A percentile compares a stretch with the other conserved stretches of the same genome.
Conservation (phyloP, 257 asterid species). For the Jacaranda mimosifolia region DNA sequence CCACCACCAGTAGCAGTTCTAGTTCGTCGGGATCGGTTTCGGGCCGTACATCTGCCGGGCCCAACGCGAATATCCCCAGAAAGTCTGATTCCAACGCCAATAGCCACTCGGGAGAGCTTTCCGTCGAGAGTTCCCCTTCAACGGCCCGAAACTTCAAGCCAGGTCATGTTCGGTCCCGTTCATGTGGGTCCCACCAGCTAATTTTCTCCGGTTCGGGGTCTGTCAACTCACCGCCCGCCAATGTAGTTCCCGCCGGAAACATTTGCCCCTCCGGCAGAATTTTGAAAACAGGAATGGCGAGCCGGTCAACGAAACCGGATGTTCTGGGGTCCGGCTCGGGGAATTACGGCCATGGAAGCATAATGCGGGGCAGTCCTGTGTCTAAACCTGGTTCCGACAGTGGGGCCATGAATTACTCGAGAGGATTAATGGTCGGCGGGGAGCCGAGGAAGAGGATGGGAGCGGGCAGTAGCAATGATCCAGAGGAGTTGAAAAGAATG, state of each 20-base stretch:
- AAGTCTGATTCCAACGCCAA: conserved; percentile 55
- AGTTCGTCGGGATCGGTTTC: conserved; percentile 87
- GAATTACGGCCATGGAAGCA: conserved; percentile 86
- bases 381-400: conserved; percentile 44
- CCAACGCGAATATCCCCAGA: conserved; percentile 36
- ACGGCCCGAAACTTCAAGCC: conserved; percentile 40
- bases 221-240: conserved; percentile 60
- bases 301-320: conserved; percentile 58
- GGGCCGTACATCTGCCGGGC: conserved; percentile 54
- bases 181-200: conserved; percentile 61
- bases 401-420: conserved; percentile 39
- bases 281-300: conserved; percentile 64
- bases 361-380: conserved; percentile 65
- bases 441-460: conserved; percentile 45
- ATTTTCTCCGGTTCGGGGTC: conserved; percentile 59
- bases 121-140: conserved; percentile 64
- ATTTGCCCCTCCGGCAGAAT: conserved; percentile 79
- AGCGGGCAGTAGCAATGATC: conserved; percentile 45
- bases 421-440: conserved; percentile 57
- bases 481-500: conserved; percentile 80
- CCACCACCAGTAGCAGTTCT: conserved; percentile 71
- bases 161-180: conserved; percentile 68
- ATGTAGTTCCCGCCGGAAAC: conserved; percentile 74
- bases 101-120: conserved; percentile 75
- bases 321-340: conserved; percentile 67